Conservation (phyloP, 176 grass and related monocot genomes). For the barley (Hordeum vulgare) region MorexV3_pseudomolecules_assembly NC_058520.1:151441878-151442377, state of each 20-base stretch:
- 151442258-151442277: neutral
- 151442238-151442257: slow-evolving; percentile 36
- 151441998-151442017: neutral
- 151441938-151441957: neutral
- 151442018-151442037: neutral
- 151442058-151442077: neutral
- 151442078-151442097: neutral
- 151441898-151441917: neutral
- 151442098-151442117: neutral
- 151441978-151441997: neutral
- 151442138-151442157: slow-evolving; percentile 64
- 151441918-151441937: slow-evolving; percentile 2
- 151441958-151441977: neutral
- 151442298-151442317: neutral
- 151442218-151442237: slow-evolving; percentile 79
- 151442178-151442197: slow-evolving; percentile 62
- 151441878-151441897: neutral
- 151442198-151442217: slow-evolving; percentile 57
- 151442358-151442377: neutral
- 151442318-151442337: neutral
- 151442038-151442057: neutral
- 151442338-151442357: neutral
- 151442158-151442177: slow-evolving; percentile 73
- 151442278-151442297: neutral
- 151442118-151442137: slow-evolving; percentile 9